A percentile compares a stretch with the other conserved stretches of the same genome.
Conservation (phyloP, 768 basidiomycete species). For the Lactarius deliciosus region DNA sequence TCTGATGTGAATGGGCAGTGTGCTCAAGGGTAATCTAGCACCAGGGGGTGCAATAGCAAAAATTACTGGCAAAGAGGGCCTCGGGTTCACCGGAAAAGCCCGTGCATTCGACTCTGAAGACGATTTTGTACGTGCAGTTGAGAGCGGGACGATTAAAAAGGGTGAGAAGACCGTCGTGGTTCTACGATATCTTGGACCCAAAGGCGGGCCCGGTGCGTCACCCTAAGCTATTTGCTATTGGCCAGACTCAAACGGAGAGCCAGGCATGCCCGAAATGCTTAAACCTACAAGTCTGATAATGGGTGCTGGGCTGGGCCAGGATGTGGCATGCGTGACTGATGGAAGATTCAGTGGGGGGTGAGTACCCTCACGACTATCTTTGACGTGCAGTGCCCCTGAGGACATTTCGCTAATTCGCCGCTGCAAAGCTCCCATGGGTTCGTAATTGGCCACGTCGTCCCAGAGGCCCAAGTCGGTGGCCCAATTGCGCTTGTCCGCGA, state of each 20-base stretch:
- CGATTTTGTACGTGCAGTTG: slow-evolving; percentile 84
- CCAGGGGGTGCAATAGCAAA: slow-evolving; percentile 96
- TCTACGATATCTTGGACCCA: slow-evolving; percentile 92
- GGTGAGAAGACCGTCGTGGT: slow-evolving; percentile 98
- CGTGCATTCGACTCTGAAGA: slow-evolving; percentile 91
- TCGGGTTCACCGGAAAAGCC: slow-evolving; percentile 87
- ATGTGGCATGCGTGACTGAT: slow-evolving; percentile 96
- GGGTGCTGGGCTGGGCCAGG: slow-evolving; percentile 94
- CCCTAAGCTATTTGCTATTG: not conserved
- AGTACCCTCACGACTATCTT: slow-evolving; percentile 35
- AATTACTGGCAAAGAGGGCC: slow-evolving; percentile 94
- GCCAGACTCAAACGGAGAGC: slow-evolving; percentile 16
- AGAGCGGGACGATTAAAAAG: slow-evolving; percentile 82
- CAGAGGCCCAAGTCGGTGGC: slow-evolving; percentile 92
- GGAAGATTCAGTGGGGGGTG: slow-evolving; percentile 98
- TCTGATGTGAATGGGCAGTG: slow-evolving; percentile 46
- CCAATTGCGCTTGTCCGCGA: slow-evolving; percentile 89
- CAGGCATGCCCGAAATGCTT: slow-evolving; percentile 99
- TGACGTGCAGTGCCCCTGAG: slow-evolving; percentile 12
- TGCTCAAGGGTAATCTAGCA: slow-evolving; percentile 88
- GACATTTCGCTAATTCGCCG: slow-evolving; percentile 25
- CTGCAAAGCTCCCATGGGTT: slow-evolving; percentile 85
- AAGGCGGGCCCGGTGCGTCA: slow-evolving; percentile 87
- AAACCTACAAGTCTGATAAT: slow-evolving; percentile 98
- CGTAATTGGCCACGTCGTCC: slow-evolving; percentile 95